Evolutionary conservation across 345 rosid genomes (phyloP).

Genomic region (Gossypium sturtianum): DNA sequence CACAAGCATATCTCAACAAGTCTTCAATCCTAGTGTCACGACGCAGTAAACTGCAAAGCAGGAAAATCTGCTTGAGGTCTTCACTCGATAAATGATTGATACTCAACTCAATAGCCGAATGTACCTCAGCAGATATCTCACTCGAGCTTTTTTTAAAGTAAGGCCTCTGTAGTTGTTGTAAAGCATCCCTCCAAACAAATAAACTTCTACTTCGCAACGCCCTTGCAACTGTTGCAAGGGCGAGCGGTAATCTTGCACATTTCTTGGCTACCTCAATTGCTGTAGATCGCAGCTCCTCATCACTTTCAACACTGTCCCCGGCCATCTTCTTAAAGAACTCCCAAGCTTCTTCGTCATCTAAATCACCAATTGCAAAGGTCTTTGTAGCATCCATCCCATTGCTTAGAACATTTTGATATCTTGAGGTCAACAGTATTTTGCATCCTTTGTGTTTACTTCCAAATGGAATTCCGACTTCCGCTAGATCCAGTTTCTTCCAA

Average conservation of each 20-base stretch:
- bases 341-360: slow-evolving; percentile 16
- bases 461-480: background rate
- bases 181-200: background rate
- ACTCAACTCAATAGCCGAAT: slow-evolving; percentile 1
- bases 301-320: background rate
- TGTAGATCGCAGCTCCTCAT: background rate
- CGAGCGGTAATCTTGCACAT: slow-evolving; percentile 22
- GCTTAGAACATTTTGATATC: background rate
- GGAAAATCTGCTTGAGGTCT: slow-evolving; percentile 10
- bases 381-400: background rate
- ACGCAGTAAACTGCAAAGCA: slow-evolving; percentile 6
- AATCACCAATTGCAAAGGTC: background rate
- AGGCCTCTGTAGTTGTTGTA: background rate
- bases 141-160: background rate
- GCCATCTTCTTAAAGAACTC: slow-evolving; percentile 12
- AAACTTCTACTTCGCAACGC: background rate
- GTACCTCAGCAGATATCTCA: background rate
- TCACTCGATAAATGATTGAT: background rate
- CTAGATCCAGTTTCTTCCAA: background rate
- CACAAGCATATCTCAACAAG: slow-evolving; percentile 16
- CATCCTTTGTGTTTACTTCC: background rate
- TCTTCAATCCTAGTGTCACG: background rate
- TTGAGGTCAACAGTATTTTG: slow-evolving; percentile 23
- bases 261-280: slow-evolving; percentile 8
- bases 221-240: background rate